Conservation (phyloP, 2,329 filamentous ascomycete species). For the Grosmannia clavigera region DNA sequence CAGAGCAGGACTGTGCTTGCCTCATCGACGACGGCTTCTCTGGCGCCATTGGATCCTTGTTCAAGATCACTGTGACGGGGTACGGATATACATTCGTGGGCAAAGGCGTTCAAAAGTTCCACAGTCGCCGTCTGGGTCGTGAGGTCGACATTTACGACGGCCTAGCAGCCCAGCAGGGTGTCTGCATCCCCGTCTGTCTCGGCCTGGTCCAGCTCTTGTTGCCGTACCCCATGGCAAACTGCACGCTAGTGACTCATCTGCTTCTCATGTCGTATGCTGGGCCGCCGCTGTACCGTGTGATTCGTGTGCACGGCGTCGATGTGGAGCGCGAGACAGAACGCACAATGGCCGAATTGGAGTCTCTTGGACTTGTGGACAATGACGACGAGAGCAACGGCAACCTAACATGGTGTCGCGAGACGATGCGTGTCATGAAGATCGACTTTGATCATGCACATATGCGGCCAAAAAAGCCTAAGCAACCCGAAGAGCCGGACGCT, state of each 20-base stretch:
- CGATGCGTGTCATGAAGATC: slow-evolving; percentile 6
- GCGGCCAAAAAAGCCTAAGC: background rate
- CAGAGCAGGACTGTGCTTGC: slow-evolving; percentile 2
- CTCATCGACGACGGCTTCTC: background rate
- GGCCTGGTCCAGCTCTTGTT: slow-evolving; percentile 5
- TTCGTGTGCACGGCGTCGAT: background rate
- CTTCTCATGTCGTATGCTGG: slow-evolving; percentile 13
- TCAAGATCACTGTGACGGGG: slow-evolving; percentile 8
- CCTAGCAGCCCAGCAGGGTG: slow-evolving; percentile 6
- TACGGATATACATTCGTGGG: slow-evolving; percentile 11
- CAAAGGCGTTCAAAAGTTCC: slow-evolving; percentile 4
- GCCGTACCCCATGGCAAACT: slow-evolving; percentile 6
- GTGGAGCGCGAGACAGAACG: slow-evolving; percentile 3
- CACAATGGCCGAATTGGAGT: slow-evolving; percentile 3
- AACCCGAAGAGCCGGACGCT: no score
- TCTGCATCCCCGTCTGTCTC: slow-evolving; percentile 9
- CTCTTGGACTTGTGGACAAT: slow-evolving; percentile 2
- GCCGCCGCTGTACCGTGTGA: background rate
- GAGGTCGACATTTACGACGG: slow-evolving; percentile 4
- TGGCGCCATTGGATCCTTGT: slow-evolving; percentile 6
- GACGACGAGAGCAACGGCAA: slow-evolving; percentile 5
- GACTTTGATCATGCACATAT: background rate
- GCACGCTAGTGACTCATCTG: slow-evolving; percentile 9
- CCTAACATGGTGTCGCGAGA: slow-evolving; percentile 7
- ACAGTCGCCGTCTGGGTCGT: background rate